Percentiles rank a stretch among this genome's conserved stretches.
Evolutionary conservation across 2,329 filamentous ascomycete genomes (phyloP).

Genomic region (Didymella glomerata): DNA sequence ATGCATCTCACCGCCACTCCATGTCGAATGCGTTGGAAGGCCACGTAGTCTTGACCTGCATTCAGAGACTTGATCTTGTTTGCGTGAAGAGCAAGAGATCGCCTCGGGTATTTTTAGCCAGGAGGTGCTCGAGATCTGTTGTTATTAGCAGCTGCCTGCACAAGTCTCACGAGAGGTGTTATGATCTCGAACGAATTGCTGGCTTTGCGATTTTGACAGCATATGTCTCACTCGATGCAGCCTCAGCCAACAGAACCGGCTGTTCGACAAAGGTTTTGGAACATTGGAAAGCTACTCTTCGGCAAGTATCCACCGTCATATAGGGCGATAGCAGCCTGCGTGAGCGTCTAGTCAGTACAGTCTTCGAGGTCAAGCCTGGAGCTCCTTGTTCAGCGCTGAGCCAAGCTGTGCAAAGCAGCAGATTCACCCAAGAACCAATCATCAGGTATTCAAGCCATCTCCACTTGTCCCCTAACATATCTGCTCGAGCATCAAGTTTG

Average conservation of each 20-base stretch:
- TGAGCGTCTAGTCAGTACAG: neutral
- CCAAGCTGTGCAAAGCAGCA: neutral
- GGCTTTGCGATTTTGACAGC: neutral
- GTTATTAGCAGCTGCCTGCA: neutral
- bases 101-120: neutral
- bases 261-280: neutral
- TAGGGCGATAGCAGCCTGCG: neutral
- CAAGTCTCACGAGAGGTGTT: neutral
- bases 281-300: neutral
- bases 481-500: neutral
- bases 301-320: neutral
- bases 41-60: neutral
- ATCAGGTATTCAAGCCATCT: neutral
- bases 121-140: neutral
- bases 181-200: neutral
- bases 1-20: slow-evolving; percentile 5
- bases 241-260: neutral
- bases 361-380: neutral
- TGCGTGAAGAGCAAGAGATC: neutral
- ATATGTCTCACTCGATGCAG: neutral
- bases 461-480: neutral
- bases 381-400: neutral
- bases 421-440: neutral
- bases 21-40: neutral
- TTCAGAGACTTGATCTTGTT: neutral